Evolutionary conservation across 805 yeast genomes (phyloP), one percentile per base, ranked within the genome.

Genomic region (Cyberlindnera samutprakarnensis): DNA sequence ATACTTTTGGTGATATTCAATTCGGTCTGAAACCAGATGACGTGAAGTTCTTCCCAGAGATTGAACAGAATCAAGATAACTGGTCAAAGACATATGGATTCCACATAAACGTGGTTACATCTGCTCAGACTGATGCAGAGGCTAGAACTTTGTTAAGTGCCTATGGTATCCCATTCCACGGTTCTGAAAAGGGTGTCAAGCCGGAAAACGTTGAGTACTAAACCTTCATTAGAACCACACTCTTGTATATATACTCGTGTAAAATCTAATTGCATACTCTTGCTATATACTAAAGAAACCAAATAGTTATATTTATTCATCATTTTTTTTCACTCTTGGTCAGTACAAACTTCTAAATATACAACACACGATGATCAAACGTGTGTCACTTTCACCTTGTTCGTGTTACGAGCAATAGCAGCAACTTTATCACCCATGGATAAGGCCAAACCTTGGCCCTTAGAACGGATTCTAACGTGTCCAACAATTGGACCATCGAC

Each of bases 381-480:
- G 53, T 55, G 38, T 42, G 49, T 24, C 52, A 41, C 23, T 44
- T 43, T 18, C 21, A 64, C 56, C 35, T 59, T 62, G 36, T 64
- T 67, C 30, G 64, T 60, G 52, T 70, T 68, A 40, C 81, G 73
- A 28, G 90, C 81, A 56, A 86, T 74, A 33, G 84, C 68, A 32
- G 96, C 94, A 33, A 90, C 92, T 49, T 87, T 75, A 51, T 92
- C 97, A 41, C 99, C 99, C 47, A 94, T 67, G 3, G 95, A 79
- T 41, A 94, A 66, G 7, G 98, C 98, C 43, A 94, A 70, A 5
- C 98, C 98, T 66, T 94, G 97, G 15, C 96, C 95, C 72, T 90
- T 88, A 13, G 96, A 82, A 62, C 99, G 77, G 50, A 92, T 88
- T 62, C 98, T 78, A 28, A 88, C 95, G 53, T 88, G 95, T 7